Percentiles rank a stretch among this genome's conserved stretches.
Conservation (phyloP, 805 yeast species). For the Kazachstania martiniae region DNA sequence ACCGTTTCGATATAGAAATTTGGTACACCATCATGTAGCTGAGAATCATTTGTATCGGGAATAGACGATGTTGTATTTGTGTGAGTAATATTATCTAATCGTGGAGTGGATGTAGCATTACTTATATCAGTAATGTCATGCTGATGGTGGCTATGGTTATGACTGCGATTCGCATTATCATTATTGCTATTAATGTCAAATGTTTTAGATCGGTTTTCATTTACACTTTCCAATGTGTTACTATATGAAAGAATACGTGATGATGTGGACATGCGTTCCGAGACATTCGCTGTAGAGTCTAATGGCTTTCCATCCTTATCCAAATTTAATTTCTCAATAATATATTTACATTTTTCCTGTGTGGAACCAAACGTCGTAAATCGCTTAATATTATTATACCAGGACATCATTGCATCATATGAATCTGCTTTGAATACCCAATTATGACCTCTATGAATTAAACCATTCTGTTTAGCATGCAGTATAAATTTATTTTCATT, state of each 20-base stretch:
- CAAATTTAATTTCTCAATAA: constrained; percentile 10
- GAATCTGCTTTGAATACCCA: constrained; percentile 93
- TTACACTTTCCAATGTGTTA: no score
- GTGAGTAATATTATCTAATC: constrained; percentile 7
- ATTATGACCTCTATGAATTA: constrained; percentile 73
- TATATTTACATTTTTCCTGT: constrained; percentile 41
- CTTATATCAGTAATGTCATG: not conserved
- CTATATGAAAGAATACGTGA: no score
- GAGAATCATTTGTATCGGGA: constrained; percentile 17
- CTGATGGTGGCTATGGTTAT: no score
- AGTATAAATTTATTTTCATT: constrained; percentile 68
- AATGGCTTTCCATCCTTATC: not conserved
- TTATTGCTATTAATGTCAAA: not conserved
- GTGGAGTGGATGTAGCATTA: constrained; percentile 5
- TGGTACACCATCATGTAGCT: constrained; percentile 9
- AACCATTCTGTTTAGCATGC: constrained; percentile 62
- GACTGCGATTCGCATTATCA: not conserved
- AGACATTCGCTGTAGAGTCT: not conserved
- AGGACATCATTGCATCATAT: constrained; percentile 64
- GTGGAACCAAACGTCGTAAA: constrained; percentile 57
- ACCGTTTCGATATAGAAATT: constrained; percentile 6
- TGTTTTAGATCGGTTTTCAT: not conserved
- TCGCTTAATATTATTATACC: constrained; percentile 72
- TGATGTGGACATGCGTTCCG: no score
- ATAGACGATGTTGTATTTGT: constrained; percentile 15